phyloP scores from a whole-genome alignment of 768 basidiomycete genomes.

The Astraeus odoratus region DNA sequence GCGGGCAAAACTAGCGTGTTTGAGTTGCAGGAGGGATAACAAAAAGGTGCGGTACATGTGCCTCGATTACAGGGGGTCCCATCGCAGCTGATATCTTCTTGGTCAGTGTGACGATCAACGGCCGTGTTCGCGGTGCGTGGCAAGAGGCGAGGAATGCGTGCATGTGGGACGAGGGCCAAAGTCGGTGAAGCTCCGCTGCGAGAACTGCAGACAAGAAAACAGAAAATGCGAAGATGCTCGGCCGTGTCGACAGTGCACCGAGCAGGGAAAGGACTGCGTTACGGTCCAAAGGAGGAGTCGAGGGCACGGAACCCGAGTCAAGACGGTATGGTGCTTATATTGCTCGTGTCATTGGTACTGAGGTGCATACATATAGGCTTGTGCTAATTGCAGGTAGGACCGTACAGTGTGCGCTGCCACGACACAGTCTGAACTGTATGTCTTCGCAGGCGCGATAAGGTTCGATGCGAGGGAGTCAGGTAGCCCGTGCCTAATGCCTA shows the following conservation, averaged over 20 bases:
- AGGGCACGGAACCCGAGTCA: slow-evolving; percentile 55
- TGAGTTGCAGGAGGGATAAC: slow-evolving; percentile 55
- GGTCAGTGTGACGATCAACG: slow-evolving; percentile 55
- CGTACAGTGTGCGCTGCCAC: slow-evolving; percentile 1
- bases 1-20: slow-evolving; percentile 53
- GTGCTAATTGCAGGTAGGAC: slow-evolving; percentile 51
- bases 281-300: slow-evolving; percentile 44
- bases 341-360: slow-evolving; percentile 7
- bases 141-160: slow-evolving; percentile 47
- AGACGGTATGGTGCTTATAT: slow-evolving; percentile 38
- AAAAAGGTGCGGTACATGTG: slow-evolving; percentile 43
- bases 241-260: slow-evolving; percentile 48
- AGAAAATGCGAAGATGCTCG: slow-evolving; percentile 54
- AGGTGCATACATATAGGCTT: slow-evolving; percentile 37
- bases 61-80: background rate
- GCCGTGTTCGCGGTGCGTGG: slow-evolving; percentile 54
- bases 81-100: background rate
- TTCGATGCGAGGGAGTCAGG: slow-evolving; percentile 55
- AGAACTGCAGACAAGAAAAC: slow-evolving; percentile 48
- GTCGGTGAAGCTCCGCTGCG: slow-evolving; percentile 53
- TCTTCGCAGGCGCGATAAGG: slow-evolving; percentile 49
- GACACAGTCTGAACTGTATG: slow-evolving; percentile 9
- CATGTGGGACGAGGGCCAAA: slow-evolving; percentile 52
- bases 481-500: slow-evolving; percentile 19
- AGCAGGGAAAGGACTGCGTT: slow-evolving; percentile 41